Conservation (phyloP, 352 stramenopile species). For the Vaucheria bursata region DNA sequence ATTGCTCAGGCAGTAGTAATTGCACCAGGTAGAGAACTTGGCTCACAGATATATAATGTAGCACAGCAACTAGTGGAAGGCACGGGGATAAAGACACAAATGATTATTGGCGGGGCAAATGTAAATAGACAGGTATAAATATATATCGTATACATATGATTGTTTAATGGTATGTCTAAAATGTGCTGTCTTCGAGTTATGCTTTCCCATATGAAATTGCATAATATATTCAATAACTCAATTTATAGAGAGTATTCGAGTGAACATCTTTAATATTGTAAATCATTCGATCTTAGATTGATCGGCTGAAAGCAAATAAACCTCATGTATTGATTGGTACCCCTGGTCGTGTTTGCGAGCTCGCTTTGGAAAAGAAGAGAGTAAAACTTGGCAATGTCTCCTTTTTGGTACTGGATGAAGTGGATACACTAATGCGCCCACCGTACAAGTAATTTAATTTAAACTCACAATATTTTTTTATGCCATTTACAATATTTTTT, state of each 20-base stretch:
- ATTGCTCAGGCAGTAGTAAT: conserved; percentile 63
- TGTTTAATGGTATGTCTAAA: no score
- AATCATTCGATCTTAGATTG: no score
- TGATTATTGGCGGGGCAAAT: conserved; percentile 48
- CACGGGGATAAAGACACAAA: conserved; percentile 20
- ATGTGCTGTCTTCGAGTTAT: no score
- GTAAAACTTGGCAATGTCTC: conserved; percentile 32
- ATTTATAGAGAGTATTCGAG: no score
- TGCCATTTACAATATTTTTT: background rate
- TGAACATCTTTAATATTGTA: no score
- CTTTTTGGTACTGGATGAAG: conserved; percentile 45
- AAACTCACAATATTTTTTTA: background rate
- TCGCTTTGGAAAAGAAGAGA: conserved; percentile 39
- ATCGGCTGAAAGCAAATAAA: conserved; percentile 8
- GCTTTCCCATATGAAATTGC: no score
- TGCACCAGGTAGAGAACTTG: conserved; percentile 67
- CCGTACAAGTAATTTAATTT: conserved; percentile 13
- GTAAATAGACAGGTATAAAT: conserved; percentile 31
- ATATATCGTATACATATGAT: no score
- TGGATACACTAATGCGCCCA: conserved; percentile 36
- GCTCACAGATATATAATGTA: conserved; percentile 54
- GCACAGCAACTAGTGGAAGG: conserved; percentile 34
- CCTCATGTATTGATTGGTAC: conserved; percentile 42
- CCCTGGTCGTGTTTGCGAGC: conserved; percentile 43
- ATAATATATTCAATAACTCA: no score